Evolutionary conservation across 176 grass and related monocot species (phyloP), one percentile per base, ranked within the genome.

Genomic region (Oryza nivara): DNA sequence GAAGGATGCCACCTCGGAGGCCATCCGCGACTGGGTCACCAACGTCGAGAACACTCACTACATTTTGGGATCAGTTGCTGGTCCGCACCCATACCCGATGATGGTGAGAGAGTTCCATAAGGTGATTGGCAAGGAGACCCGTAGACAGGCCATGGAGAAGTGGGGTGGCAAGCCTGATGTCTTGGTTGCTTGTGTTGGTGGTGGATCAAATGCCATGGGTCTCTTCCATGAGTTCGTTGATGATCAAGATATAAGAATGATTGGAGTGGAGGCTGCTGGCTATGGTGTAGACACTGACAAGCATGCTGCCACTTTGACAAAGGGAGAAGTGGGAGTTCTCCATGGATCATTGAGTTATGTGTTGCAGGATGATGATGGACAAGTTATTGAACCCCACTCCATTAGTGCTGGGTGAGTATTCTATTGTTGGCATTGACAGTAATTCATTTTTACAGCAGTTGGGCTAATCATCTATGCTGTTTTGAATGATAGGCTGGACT

Each of bases 91-190:
- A 25, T 96, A 99, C 86, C 96, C 96, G 1, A 99, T 99, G 93
- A 94, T 99, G 91, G 96, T 99, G 36, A 95, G 96, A 66, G 96
- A 96, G 79, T 96, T 99, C 85, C 96, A 99, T 74, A 92, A 91
- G 60, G 52, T 99, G 26, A 99, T 99, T 70, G 96, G 96, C 64
- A 52, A 96, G 75, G 96, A 99, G 76, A 99, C 96, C 19, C 85
- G 93, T 69, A 96, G 73, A 77, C 96, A 99, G 58, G 96, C 96
- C 34, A 75, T 92, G 84, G 91, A 99, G 11, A 99, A 99, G 60
- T 99, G 91, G 93, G 96, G 89, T 85, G 89, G 96, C 63, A 92
- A 85, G 65, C 96, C 96, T 32, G 90, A 99, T 79, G 93, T 99
- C 6, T 61, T 99, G 74, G 96, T 99, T 84, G 96, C 96, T 22